phyloP scores from a whole-genome alignment of 2,329 filamentous ascomycete species.

The Fusarium irregulare region DNA sequence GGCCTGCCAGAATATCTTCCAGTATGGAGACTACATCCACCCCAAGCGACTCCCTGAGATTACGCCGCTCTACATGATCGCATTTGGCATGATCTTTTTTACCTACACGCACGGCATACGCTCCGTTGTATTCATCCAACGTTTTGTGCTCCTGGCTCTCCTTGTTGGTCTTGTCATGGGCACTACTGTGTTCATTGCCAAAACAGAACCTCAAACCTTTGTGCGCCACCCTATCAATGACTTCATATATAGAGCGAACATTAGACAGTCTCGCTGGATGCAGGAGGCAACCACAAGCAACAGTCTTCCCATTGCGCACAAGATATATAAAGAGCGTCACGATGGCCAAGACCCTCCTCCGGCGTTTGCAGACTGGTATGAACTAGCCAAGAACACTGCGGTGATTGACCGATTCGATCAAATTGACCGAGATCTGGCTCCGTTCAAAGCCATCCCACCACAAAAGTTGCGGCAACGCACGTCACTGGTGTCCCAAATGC shows the following conservation, averaged over 20 bases:
- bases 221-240: slow-evolving; percentile 60
- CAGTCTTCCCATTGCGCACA: slow-evolving; percentile 59
- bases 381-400: slow-evolving; percentile 77
- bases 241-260: slow-evolving; percentile 61
- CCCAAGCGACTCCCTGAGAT: slow-evolving; percentile 52
- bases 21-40: slow-evolving; percentile 60
- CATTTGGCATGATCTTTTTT: slow-evolving; percentile 57
- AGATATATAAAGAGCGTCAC: slow-evolving; percentile 63
- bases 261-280: slow-evolving; percentile 63
- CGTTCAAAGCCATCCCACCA: slow-evolving; percentile 81
- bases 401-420: slow-evolving; percentile 86
- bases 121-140: slow-evolving; percentile 56
- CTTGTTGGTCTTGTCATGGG: slow-evolving; percentile 53
- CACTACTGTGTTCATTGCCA: slow-evolving; percentile 52
- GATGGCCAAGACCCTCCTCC: slow-evolving; percentile 78
- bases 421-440: slow-evolving; percentile 78
- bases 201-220: slow-evolving; percentile 48
- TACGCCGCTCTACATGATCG: slow-evolving; percentile 54
- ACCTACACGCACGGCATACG: slow-evolving; percentile 58
- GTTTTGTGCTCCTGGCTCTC: slow-evolving; percentile 54
- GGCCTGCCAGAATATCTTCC: slow-evolving; percentile 51
- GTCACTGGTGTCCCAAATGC: slow-evolving; percentile 52
- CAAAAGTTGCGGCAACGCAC: slow-evolving; percentile 72
- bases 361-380: slow-evolving; percentile 86
- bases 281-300: slow-evolving; percentile 59